Evolutionary conservation across 495 filamentous ascomycete species (phyloP).

Genomic region (Talaromyces adpressus): DNA sequence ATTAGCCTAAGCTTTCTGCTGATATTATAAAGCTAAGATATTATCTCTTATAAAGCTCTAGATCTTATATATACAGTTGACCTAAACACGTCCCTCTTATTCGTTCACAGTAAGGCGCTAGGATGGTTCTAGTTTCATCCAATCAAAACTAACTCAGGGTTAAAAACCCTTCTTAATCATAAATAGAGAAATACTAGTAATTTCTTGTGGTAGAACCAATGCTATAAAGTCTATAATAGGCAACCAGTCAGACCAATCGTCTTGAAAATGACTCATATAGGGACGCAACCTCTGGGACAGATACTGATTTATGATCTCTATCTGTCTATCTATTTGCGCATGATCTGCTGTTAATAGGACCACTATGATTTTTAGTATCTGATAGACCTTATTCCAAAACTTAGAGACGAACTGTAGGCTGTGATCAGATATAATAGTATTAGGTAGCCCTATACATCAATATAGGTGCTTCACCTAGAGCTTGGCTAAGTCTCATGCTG

Average conservation of each 20-base stretch:
- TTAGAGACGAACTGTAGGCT: slow-evolving; percentile 11
- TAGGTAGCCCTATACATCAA: too few relatives aligned
- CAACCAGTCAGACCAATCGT: slow-evolving; percentile 16
- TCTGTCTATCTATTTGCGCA: not conserved
- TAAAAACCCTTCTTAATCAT: not conserved
- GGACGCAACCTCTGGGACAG: not conserved
- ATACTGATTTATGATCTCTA: slow-evolving; percentile 7
- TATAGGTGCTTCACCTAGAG: too few relatives aligned
- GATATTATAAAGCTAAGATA: too few relatives aligned
- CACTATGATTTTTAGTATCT: slow-evolving; percentile 8
- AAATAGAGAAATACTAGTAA: slow-evolving; percentile 1
- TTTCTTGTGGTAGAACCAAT: not conserved
- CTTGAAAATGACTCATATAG: slow-evolving; percentile 13
- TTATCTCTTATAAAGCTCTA: too few relatives aligned
- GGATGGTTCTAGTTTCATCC: too few relatives aligned
- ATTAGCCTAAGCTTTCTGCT: too few relatives aligned
- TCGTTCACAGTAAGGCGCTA: too few relatives aligned
- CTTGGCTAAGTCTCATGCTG: too few relatives aligned
- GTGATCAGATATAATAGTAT: too few relatives aligned
- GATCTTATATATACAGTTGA: too few relatives aligned
- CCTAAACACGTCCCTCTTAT: too few relatives aligned
- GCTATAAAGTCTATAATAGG: slow-evolving; percentile 17
- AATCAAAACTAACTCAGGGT: too few relatives aligned
- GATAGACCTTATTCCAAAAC: slow-evolving; percentile 14
- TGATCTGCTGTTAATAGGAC: slow-evolving; percentile 14